Conservation (phyloP, 2,329 filamentous ascomycete species). For the Trichoderma cornu-damae region DNA sequence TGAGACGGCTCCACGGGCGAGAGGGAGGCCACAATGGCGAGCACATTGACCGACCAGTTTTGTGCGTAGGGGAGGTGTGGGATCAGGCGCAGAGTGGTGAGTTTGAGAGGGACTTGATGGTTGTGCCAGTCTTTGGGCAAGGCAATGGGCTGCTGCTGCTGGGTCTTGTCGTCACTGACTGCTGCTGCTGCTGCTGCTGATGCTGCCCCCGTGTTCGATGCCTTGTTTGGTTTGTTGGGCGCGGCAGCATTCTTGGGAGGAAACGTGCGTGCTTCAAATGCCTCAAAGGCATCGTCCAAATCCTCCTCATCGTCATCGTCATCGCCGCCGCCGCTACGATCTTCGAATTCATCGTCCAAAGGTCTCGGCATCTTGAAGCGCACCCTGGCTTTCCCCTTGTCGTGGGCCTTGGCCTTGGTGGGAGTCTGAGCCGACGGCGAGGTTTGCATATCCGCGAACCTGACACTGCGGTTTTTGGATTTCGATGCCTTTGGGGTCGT, state of each 20-base stretch:
- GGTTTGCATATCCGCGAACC: background rate
- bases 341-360: background rate
- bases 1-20: conserved; percentile 45
- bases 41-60: conserved; percentile 54
- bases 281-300: conserved; percentile 35
- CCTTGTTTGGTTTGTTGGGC: background rate
- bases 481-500: background rate
- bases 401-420: background rate
- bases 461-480: background rate
- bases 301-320: conserved; percentile 3
- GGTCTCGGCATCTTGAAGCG: background rate
- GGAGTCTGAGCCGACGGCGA: background rate
- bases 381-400: background rate
- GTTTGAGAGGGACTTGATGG: conserved; percentile 42
- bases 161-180: background rate
- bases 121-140: conserved; percentile 41
- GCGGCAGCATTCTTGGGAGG: conserved; percentile 17
- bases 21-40: conserved; percentile 46
- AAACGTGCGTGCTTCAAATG: conserved; percentile 36
- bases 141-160: conserved; percentile 29
- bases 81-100: conserved; percentile 47
- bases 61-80: conserved; percentile 51
- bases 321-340: background rate
- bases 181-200: conserved; percentile 1
- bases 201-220: background rate